These are phyloP conservation scores for Fusarium phyllophilum DNA, from an alignment of 2,329 filamentous ascomycete species.

Conservation along the genomic window DNA sequence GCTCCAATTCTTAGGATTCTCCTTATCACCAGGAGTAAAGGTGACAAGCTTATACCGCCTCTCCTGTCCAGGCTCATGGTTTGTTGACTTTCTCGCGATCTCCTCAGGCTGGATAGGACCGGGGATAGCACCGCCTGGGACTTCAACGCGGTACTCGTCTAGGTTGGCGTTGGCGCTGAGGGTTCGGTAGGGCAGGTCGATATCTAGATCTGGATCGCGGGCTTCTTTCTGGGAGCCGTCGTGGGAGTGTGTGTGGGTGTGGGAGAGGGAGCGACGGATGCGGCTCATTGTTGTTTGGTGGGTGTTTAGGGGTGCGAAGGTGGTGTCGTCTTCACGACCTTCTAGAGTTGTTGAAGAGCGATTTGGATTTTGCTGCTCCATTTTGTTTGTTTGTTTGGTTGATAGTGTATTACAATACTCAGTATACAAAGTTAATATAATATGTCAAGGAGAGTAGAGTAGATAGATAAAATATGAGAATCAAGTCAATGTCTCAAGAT, in stretches of 20 bases:
- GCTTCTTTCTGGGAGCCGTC: slow-evolving; percentile 47
- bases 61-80: slow-evolving; percentile 31
- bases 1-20: slow-evolving; percentile 88
- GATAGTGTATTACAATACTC: not conserved
- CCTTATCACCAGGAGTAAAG: slow-evolving; percentile 76
- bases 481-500: slow-evolving; percentile 26
- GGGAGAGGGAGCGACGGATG: slow-evolving; percentile 40
- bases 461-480: not conserved
- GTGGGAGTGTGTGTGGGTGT: slow-evolving; percentile 7
- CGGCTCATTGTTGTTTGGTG: slow-evolving; percentile 26
- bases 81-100: slow-evolving; percentile 32
- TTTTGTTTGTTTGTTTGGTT: not conserved
- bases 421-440: not conserved
- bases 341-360: slow-evolving; percentile 35
- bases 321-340: slow-evolving; percentile 17
- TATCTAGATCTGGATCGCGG: slow-evolving; percentile 55
- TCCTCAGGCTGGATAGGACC: slow-evolving; percentile 48
- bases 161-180: slow-evolving; percentile 70
- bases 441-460: not conserved
- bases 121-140: slow-evolving; percentile 69
- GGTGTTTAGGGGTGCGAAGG: slow-evolving; percentile 41
- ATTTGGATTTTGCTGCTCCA: slow-evolving; percentile 26
- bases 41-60: slow-evolving; percentile 64
- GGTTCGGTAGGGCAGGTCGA: slow-evolving; percentile 73
- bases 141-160: slow-evolving; percentile 74